phyloP scores from a whole-genome alignment of 164 flowering plant genomes.

The Kalanchoe fedtschenkoi region DNA sequence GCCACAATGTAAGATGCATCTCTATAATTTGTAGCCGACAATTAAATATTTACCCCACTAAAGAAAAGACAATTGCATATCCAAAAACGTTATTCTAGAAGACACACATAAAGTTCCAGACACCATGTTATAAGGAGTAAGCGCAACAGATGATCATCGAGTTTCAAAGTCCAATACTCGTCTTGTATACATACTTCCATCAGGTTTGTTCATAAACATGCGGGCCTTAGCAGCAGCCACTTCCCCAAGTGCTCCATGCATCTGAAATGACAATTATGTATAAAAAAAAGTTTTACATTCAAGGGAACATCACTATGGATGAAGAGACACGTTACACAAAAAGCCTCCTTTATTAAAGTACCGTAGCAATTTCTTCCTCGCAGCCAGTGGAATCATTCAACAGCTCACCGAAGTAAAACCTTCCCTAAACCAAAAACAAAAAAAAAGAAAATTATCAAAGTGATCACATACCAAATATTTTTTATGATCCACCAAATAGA shows the following conservation, averaged over 20 bases:
- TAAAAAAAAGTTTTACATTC: neutral
- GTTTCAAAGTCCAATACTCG: neutral
- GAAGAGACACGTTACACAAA: neutral
- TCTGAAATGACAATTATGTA: conserved; percentile 30
- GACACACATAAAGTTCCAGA: too few relatives aligned
- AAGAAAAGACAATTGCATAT: too few relatives aligned
- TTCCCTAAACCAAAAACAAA: conserved; percentile 44
- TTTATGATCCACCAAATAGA: neutral
- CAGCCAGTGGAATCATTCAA: conserved; percentile 56
- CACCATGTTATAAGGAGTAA: neutral
- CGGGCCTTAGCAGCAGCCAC: conserved; percentile 98
- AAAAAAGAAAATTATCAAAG: neutral
- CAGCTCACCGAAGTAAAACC: conserved; percentile 85
- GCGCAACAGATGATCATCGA: neutral
- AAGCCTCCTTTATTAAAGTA: conserved; percentile 15
- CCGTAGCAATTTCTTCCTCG: conserved; percentile 55
- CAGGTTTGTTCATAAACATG: conserved; percentile 94
- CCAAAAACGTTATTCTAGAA: too few relatives aligned
- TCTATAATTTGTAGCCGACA: too few relatives aligned
- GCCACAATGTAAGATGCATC: too few relatives aligned
- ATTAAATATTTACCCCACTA: too few relatives aligned
- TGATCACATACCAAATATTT: neutral
- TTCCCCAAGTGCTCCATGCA: conserved; percentile 92
- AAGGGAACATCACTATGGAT: neutral
- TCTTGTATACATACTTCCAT: conserved; percentile 63